A percentile compares a stretch with the other conserved stretches of the same genome.
Conservation (phyloP, 495 filamentous ascomycete genomes). For the Penicillium steckii region DNA sequence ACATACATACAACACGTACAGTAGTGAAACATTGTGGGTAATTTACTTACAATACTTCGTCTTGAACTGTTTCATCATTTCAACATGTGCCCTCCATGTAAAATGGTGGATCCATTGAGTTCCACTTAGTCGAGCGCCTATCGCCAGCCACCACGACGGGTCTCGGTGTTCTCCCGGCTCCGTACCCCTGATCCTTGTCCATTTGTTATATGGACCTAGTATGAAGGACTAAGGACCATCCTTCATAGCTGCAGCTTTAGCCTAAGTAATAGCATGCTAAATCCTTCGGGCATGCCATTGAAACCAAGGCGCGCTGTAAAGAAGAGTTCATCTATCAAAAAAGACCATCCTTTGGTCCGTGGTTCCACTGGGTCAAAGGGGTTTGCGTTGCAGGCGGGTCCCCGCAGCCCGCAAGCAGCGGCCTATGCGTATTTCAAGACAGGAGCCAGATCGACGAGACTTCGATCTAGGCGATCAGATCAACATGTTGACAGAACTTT, state of each 20-base stretch:
- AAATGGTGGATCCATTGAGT: neutral
- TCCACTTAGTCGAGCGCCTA: conserved; percentile 7
- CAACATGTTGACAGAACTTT: conserved; percentile 6
- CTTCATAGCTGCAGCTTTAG: neutral
- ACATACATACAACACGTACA: too few species aligned
- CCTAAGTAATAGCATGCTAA: neutral
- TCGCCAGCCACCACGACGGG: neutral
- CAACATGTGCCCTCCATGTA: neutral
- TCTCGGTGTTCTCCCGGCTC: neutral
- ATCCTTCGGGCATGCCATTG: neutral
- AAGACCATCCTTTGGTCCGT: neutral
- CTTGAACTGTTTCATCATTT: neutral
- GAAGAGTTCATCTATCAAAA: neutral
- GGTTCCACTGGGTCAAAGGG: neutral
- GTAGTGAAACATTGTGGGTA: neutral
- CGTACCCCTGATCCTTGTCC: neutral
- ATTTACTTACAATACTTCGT: conserved; percentile 13
- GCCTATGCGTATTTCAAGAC: neutral
- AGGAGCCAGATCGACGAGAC: neutral
- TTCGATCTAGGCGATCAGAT: conserved; percentile 7
- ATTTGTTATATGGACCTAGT: neutral
- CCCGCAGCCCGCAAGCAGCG: neutral
- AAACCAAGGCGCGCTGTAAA: neutral
- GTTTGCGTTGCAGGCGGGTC: conserved; percentile 4
- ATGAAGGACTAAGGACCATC: neutral